phyloP scores from a whole-genome alignment of 1,139 yeast genomes.

The Protomyces gravidus region DNA sequence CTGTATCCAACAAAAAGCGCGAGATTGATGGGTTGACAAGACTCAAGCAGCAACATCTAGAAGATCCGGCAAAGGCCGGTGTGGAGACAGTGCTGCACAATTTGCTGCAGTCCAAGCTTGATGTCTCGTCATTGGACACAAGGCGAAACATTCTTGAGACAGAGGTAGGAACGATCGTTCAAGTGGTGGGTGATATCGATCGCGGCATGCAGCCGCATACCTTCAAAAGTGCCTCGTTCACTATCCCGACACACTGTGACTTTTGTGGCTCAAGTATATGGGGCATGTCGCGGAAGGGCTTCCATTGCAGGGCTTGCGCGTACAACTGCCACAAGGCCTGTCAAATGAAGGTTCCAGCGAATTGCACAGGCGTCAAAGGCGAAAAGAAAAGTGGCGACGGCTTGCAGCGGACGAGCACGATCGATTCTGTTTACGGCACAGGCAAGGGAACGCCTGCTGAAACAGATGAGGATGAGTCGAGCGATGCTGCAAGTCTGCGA shows the following conservation, averaged over 20 bases:
- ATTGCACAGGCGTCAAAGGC: constrained; percentile 33
- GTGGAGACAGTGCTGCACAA: constrained; percentile 51
- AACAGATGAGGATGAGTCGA: constrained; percentile 3
- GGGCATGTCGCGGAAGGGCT: constrained; percentile 37
- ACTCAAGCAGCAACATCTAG: constrained; percentile 42
- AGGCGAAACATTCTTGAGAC: constrained; percentile 71
- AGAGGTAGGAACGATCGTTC: constrained; percentile 82
- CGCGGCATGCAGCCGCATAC: constrained; percentile 36
- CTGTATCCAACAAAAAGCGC: constrained; percentile 51
- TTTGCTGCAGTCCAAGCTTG: constrained; percentile 55
- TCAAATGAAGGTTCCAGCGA: constrained; percentile 36
- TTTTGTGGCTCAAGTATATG: constrained; percentile 35
- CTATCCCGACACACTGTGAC: constrained; percentile 36
- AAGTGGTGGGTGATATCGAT: constrained; percentile 65
- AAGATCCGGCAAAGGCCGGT: constrained; percentile 39
- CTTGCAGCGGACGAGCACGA: constrained; percentile 11
- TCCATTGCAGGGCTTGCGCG: constrained; percentile 36
- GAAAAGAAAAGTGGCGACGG: constrained; percentile 25
- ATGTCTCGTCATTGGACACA: constrained; percentile 70
- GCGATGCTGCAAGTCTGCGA: neutral
- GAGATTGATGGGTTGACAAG: constrained; percentile 48
- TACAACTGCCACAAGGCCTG: constrained; percentile 37
- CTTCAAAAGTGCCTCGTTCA: constrained; percentile 36
- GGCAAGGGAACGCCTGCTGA: constrained; percentile 5
- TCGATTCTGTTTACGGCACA: constrained; percentile 13